A percentile compares a stretch with the other conserved stretches of the same genome.
These are phyloP conservation scores for Crassisporium funariophilum DNA, from an alignment of 768 basidiomycete genomes.

Conservation along the genomic window DNA sequence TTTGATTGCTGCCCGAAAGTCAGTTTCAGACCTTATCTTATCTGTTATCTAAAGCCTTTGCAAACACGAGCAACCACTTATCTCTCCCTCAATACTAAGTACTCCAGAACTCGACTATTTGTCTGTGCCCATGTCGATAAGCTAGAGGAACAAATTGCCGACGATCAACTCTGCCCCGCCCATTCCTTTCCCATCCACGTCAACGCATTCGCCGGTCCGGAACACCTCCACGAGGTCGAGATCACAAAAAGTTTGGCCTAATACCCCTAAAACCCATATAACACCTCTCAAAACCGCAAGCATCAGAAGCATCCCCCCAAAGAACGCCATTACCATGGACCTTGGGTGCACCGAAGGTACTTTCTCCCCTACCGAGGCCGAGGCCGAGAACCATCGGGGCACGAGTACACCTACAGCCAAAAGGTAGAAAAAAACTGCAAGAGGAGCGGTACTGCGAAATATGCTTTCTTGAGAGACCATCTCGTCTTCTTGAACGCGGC, in stretches of 20 bases:
- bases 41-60: no score
- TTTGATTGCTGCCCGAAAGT: no score
- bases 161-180: conserved; percentile 18
- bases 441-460: conserved; percentile 9
- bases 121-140: no score
- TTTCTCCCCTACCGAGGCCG: neutral
- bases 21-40: no score
- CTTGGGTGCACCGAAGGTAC: neutral
- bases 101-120: no score
- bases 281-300: conserved; percentile 10
- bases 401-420: conserved; percentile 6
- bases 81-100: no score
- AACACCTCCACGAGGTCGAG: conserved; percentile 14
- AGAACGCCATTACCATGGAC: neutral
- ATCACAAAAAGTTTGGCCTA: conserved; percentile 17
- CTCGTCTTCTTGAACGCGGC: conserved; percentile 3
- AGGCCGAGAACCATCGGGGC: conserved; percentile 1
- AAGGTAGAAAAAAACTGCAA: conserved; percentile 12
- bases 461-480: conserved; percentile 6
- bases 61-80: no score
- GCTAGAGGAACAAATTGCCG: conserved; percentile 11
- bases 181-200: conserved; percentile 17
- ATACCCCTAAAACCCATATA: conserved; percentile 13
- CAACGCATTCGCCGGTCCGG: conserved; percentile 12
- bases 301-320: conserved; percentile 2